These are phyloP conservation scores for Mycena chlorophos DNA, from an alignment of 768 basidiomycete genomes.

Conservation along the genomic window DNA sequence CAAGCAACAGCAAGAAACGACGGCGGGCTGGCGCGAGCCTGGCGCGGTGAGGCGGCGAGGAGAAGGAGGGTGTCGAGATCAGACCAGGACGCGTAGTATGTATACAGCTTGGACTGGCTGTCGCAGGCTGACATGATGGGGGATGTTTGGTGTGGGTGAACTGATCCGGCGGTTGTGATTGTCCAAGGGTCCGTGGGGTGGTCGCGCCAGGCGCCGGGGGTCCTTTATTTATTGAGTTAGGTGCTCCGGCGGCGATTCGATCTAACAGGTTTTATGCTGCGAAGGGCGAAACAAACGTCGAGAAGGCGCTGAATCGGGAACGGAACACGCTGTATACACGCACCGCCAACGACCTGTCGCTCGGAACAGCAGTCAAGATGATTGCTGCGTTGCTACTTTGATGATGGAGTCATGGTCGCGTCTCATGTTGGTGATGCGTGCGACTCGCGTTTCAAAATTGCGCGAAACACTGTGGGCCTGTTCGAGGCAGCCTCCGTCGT, in stretches of 20 bases:
- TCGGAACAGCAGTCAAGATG: not conserved
- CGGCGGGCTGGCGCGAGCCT: constrained; percentile 1
- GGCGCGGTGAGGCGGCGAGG: not conserved
- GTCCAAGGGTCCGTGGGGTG: no score
- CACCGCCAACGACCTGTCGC: no score
- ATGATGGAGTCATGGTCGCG: no score
- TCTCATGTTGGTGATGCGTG: not conserved
- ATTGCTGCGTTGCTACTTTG: not conserved
- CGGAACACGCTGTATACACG: not conserved
- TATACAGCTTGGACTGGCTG: not conserved
- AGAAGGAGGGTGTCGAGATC: not conserved
- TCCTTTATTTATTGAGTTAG: no score
- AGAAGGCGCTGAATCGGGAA: no score
- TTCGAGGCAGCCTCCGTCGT: not conserved
- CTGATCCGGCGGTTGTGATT: no score
- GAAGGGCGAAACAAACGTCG: no score
- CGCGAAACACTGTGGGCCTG: not conserved
- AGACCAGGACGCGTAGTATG: not conserved
- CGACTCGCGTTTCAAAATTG: not conserved
- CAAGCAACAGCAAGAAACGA: not conserved
- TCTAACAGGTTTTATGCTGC: no score
- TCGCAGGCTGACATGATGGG: not conserved
- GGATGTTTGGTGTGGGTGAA: not conserved
- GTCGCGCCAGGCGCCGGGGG: no score
- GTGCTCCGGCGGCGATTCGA: no score